phyloP scores from a whole-genome alignment of 257 asterid species.

The Paulownia fortunei region DNA sequence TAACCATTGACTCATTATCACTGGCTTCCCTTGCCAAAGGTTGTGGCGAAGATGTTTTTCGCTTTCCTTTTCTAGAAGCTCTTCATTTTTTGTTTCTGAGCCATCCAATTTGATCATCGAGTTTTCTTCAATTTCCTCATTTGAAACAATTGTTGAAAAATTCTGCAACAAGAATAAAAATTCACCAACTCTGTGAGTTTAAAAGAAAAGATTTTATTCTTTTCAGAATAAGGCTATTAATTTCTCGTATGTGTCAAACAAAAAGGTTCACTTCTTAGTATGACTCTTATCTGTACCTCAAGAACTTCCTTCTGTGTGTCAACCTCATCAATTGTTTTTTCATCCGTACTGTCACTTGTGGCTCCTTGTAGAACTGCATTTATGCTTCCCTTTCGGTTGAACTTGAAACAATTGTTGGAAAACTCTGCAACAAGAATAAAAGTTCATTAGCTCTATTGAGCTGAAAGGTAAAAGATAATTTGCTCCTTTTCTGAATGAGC shows the following conservation, averaged over 20 bases:
- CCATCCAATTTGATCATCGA: slow-evolving; percentile 20
- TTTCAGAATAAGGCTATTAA: neutral
- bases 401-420: slow-evolving; percentile 21
- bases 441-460: neutral
- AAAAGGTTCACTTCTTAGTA: neutral
- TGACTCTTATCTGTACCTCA: slow-evolving; percentile 34
- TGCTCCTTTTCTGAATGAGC: neutral
- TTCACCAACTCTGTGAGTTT: neutral
- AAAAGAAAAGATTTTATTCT: neutral
- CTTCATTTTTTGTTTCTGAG: slow-evolving; percentile 9
- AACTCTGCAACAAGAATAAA: slow-evolving; percentile 33
- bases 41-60: slow-evolving; percentile 19
- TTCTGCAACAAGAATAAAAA: slow-evolving; percentile 25
- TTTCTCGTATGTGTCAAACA: no score
- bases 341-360: slow-evolving; percentile 13
- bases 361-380: slow-evolving; percentile 22
- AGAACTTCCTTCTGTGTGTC: slow-evolving; percentile 24
- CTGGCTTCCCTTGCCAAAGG: slow-evolving; percentile 22
- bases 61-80: slow-evolving; percentile 20
- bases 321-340: slow-evolving; percentile 10
- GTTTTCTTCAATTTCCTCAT: slow-evolving; percentile 28
- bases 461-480: neutral
- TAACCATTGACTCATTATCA: no score
- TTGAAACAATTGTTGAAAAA: slow-evolving; percentile 17
- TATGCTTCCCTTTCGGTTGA: slow-evolving; percentile 16